phyloP scores from a whole-genome alignment of 768 basidiomycete species.

The Amylocystis lapponica region DNA sequence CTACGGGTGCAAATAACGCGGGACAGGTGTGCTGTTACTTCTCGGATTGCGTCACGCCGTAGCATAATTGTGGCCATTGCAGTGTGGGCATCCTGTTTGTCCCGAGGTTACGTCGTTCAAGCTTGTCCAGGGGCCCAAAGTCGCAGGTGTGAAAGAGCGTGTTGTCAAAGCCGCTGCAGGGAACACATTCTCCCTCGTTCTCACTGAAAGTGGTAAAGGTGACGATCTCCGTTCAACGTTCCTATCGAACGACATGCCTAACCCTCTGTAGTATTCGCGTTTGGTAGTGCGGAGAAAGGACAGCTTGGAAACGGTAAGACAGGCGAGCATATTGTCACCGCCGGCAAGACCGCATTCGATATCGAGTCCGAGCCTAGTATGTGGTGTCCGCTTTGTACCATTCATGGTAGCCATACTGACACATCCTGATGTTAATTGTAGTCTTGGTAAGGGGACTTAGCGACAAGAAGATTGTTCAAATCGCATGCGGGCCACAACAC shows the following conservation, averaged over 20 bases:
- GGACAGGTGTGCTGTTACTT: constrained; percentile 56
- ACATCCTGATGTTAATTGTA: constrained; percentile 22
- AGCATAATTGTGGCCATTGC: constrained; percentile 3
- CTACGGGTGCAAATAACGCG: constrained; percentile 70
- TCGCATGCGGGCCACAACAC: constrained; percentile 87
- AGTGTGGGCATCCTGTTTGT: constrained; percentile 69
- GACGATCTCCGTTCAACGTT: constrained; percentile 14
- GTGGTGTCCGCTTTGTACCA: constrained; percentile 11
- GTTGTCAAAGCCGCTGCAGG: constrained; percentile 77
- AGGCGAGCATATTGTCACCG: constrained; percentile 85
- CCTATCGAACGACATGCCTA: neutral
- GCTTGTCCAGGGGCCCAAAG: constrained; percentile 47
- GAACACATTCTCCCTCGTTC: constrained; percentile 74
- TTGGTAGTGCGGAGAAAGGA: constrained; percentile 90
- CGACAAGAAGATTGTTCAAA: constrained; percentile 72
- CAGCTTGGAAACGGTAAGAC: constrained; percentile 91
- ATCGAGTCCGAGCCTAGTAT: constrained; percentile 65
- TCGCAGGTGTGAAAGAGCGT: constrained; percentile 53
- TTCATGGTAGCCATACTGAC: neutral
- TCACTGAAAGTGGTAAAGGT: constrained; percentile 83
- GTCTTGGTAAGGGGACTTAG: constrained; percentile 73
- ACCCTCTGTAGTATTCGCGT: constrained; percentile 60
- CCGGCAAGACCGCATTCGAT: constrained; percentile 81
- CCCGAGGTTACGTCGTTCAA: constrained; percentile 67
- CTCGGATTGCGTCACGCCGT: too few species aligned